phyloP scores from a whole-genome alignment of 305 asterid genomes.

The Fraxinus velutina region DNA sequence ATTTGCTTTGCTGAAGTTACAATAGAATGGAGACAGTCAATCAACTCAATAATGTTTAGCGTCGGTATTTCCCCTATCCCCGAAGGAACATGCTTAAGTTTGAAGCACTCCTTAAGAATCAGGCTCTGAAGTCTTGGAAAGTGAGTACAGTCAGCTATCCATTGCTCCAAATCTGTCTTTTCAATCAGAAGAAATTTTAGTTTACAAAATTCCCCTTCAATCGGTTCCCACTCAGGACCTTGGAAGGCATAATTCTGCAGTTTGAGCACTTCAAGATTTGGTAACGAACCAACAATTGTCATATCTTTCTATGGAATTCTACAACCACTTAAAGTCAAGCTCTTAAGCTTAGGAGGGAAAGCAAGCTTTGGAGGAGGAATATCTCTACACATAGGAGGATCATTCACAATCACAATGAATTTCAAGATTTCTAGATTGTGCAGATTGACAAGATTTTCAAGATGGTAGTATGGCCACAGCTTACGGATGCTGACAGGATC shows the following conservation, averaged over 20 bases:
- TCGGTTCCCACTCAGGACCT: not conserved
- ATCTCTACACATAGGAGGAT: not conserved
- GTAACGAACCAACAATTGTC: not conserved
- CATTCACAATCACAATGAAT: not conserved
- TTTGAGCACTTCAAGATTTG: not conserved
- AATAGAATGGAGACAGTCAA: not conserved
- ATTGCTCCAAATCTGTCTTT: not conserved
- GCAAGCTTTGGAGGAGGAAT: not conserved
- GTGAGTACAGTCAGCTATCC: not conserved
- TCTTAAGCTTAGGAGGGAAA: conserved; percentile 7
- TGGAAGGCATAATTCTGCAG: not conserved
- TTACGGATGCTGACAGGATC: not conserved
- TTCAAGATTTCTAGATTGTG: conserved; percentile 4
- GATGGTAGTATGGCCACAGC: not conserved
- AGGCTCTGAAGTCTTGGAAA: not conserved
- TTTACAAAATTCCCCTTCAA: not conserved
- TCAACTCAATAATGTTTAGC: not conserved
- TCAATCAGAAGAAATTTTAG: not conserved
- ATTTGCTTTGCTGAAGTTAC: not conserved
- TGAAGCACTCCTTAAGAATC: not conserved
- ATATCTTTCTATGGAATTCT: not conserved
- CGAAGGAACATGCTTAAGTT: not conserved
- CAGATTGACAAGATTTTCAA: conserved; percentile 3
- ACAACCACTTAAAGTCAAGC: not conserved
- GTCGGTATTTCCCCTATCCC: not conserved